phyloP scores from a whole-genome alignment of 768 basidiomycete genomes.

The Phylloporus arenicola region DNA sequence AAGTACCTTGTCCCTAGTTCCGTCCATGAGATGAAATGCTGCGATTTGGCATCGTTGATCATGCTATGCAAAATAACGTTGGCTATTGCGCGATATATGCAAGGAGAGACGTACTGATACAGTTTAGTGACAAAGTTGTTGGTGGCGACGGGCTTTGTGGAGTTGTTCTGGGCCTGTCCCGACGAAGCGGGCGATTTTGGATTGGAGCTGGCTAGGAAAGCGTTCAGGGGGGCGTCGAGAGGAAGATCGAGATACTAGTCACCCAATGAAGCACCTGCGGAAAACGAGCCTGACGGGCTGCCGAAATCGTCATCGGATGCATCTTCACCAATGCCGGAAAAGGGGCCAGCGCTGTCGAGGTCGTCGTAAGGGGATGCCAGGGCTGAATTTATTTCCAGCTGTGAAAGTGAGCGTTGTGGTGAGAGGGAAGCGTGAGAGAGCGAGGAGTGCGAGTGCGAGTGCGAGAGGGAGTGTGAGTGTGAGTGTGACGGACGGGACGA shows the following conservation, averaged over 20 bases:
- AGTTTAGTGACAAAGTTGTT: slow-evolving; percentile 89
- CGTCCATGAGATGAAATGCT: slow-evolving; percentile 79
- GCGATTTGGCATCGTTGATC: slow-evolving; percentile 79
- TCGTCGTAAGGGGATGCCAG: slow-evolving; percentile 49
- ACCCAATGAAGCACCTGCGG: slow-evolving; percentile 9
- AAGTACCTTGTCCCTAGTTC: slow-evolving; percentile 63
- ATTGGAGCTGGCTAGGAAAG: slow-evolving; percentile 5
- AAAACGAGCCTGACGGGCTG: slow-evolving; percentile 15
- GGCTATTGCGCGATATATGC: not conserved
- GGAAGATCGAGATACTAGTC: not conserved
- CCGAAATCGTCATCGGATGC: slow-evolving; percentile 24
- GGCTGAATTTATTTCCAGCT: slow-evolving; percentile 28
- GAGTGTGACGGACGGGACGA: slow-evolving; percentile 23
- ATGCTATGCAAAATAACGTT: slow-evolving; percentile 44
- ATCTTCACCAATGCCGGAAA: slow-evolving; percentile 18
- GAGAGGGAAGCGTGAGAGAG: slow-evolving; percentile 22
- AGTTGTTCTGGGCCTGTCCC: slow-evolving; percentile 44
- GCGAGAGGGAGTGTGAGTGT: slow-evolving; percentile 16
- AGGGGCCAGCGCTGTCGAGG: slow-evolving; percentile 43
- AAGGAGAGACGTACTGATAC: slow-evolving; percentile 57
- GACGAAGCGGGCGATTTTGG: slow-evolving; percentile 15
- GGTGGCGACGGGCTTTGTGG: slow-evolving; percentile 59
- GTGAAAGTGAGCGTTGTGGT: slow-evolving; percentile 14
- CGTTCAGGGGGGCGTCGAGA: not conserved
- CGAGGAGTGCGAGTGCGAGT: slow-evolving; percentile 20